phyloP scores from a whole-genome alignment of 148 eudicot genomes.

The Tetragonia tetragonoides region DNA sequence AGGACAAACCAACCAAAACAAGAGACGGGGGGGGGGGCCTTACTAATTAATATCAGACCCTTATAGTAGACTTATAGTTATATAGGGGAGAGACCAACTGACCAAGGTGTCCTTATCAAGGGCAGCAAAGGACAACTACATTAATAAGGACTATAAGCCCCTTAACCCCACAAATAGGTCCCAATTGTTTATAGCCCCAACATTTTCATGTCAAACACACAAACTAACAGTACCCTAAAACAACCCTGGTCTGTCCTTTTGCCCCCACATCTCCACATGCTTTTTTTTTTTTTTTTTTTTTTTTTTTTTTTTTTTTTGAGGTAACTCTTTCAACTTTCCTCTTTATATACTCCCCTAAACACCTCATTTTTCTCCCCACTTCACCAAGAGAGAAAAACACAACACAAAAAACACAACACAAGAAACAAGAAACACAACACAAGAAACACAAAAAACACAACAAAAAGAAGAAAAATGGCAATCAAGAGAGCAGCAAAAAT shows the following conservation, averaged over 20 bases:
- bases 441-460: background rate
- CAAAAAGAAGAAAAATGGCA: constrained; percentile 2
- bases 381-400: background rate
- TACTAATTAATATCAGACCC: too few species aligned
- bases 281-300: background rate
- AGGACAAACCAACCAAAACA: too few species aligned
- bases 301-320: too few species aligned
- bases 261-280: constrained; percentile 37
- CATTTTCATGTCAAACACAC: background rate
- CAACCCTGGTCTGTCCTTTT: constrained; percentile 33
- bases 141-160: background rate
- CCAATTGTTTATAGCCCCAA: background rate
- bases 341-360: background rate
- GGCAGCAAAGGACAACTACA: background rate
- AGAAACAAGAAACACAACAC: background rate
- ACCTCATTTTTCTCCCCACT: background rate
- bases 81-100: background rate
- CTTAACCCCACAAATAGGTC: background rate
- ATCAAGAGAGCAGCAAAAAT: constrained; percentile 24
- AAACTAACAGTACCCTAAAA: constrained; percentile 16
- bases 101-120: constrained; percentile 12
- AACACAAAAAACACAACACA: too few species aligned
- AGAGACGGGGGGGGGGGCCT: too few species aligned
- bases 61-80: background rate
- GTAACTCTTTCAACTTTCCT: background rate